Evolutionary conservation across 257 asterid genomes (phyloP), one percentile per base, ranked within the genome.

Genomic region (Vinca minor): DNA sequence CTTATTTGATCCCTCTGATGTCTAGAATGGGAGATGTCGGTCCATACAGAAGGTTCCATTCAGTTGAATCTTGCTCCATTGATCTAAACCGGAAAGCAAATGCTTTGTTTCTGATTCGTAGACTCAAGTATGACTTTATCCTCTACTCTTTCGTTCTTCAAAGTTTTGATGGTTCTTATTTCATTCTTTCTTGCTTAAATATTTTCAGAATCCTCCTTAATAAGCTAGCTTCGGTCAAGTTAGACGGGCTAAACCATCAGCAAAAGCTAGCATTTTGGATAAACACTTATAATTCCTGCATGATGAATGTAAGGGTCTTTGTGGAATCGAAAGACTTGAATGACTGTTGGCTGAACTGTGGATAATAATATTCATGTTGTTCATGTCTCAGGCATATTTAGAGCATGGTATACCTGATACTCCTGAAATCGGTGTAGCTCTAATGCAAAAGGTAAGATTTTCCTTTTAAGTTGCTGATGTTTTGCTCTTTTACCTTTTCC

Each of bases 191-290:
- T 55, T 32, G 25, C 21, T 50, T 50, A 26, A 52, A 70, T 62
- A 63, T 48, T n/a, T n/a, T 48, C 79, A 90, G 97, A 81, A 75
- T 77, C 60, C 81, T 87, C 39, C 77, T 85, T 59, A 86, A 75
- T 76, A 86, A 85, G 67, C 88, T 91, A 54, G 86, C 79, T 34
- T 64, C 71, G 44, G 87, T 82, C 34, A 79, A 81, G 65, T 73
- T 91, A 77, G 77, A 79, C 66, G 91, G 87, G 64, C 88, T 86
- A 52, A 78, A 69, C 48, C 96, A 88, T 76, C 95, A 85, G 66
- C 89, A 86, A 71, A 88, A 88, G 80, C 91, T 91, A 23, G 95
- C 98, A 69, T 91, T 88, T 74, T 91, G 98, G 98, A 87, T 91
- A 69, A 91, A 91, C 77, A 79, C 79, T 66, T 91, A 91, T 79